phyloP scores from a whole-genome alignment of 495 filamentous ascomycete species.

The Penicillium mononematosum region DNA sequence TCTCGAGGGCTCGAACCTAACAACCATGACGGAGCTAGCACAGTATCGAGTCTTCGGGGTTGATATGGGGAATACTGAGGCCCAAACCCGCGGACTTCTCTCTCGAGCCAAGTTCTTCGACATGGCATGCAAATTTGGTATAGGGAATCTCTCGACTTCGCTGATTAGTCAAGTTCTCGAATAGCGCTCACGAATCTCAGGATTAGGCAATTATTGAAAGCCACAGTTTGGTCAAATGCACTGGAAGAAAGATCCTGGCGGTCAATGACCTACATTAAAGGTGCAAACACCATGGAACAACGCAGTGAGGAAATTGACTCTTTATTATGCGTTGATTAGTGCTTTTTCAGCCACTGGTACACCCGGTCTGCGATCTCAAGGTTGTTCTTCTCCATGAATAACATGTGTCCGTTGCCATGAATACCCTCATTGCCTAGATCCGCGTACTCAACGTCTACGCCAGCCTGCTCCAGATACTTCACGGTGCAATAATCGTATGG shows the following conservation, averaged over 20 bases:
- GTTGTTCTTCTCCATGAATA: slow-evolving; percentile 32
- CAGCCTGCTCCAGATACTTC: slow-evolving; percentile 26
- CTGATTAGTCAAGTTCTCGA: background rate
- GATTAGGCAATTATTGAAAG: slow-evolving; percentile 18
- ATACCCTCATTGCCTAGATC: slow-evolving; percentile 27
- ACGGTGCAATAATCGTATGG: slow-evolving; percentile 30
- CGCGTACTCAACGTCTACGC: slow-evolving; percentile 23
- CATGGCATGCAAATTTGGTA: background rate
- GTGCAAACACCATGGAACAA: background rate
- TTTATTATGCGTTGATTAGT: slow-evolving; percentile 1
- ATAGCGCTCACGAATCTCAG: background rate
- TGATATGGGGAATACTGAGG: no score
- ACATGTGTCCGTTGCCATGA: slow-evolving; percentile 32
- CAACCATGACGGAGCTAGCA: no score
- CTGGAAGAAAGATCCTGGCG: background rate
- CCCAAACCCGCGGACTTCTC: no score
- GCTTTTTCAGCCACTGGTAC: slow-evolving; percentile 13
- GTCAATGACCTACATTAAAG: slow-evolving; percentile 1
- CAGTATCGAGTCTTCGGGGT: no score
- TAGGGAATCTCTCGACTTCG: background rate
- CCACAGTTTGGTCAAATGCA: background rate
- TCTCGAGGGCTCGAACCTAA: no score
- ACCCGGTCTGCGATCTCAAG: slow-evolving; percentile 23
- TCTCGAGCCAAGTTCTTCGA: no score
- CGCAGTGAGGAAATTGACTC: background rate